Evolutionary conservation across 108 stramenopile genomes (phyloP).

Genomic region (Ochromonas danica): DNA sequence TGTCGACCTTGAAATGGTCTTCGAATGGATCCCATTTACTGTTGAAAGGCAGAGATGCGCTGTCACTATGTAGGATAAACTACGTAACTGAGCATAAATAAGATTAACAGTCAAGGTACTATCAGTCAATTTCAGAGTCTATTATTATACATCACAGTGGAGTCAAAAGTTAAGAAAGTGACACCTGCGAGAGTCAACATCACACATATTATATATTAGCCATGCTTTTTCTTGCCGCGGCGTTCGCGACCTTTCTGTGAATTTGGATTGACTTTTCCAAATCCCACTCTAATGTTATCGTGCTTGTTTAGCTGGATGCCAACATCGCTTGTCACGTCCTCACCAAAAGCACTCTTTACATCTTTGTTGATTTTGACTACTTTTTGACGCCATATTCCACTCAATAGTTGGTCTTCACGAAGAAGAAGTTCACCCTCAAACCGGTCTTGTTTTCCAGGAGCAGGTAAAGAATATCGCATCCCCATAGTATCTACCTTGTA

Average conservation of each 20-base stretch:
- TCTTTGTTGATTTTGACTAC: conserved; percentile 61
- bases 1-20: too few species aligned
- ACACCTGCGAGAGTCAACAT: too few species aligned
- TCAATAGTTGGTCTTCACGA: conserved; percentile 90
- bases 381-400: conserved; percentile 93
- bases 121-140: too few species aligned
- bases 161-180: too few species aligned
- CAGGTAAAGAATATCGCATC: conserved; percentile 86
- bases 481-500: conserved; percentile 69
- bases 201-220: too few species aligned
- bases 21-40: too few species aligned
- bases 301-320: conserved; percentile 65
- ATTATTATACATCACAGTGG: too few species aligned
- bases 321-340: conserved; percentile 73
- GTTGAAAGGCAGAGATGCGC: too few species aligned
- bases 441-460: conserved; percentile 69
- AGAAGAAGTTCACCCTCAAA: conserved; percentile 87
- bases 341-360: conserved; percentile 75
- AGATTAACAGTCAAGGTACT: too few species aligned
- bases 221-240: conserved; percentile 88
- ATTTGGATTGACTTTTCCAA: conserved; percentile 78
- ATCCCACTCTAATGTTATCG: conserved; percentile 75
- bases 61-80: too few species aligned
- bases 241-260: conserved; percentile 82
- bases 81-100: too few species aligned